Evolutionary conservation across 345 rosid genomes (phyloP).

Genomic region (Hypericum androsaemum): DNA sequence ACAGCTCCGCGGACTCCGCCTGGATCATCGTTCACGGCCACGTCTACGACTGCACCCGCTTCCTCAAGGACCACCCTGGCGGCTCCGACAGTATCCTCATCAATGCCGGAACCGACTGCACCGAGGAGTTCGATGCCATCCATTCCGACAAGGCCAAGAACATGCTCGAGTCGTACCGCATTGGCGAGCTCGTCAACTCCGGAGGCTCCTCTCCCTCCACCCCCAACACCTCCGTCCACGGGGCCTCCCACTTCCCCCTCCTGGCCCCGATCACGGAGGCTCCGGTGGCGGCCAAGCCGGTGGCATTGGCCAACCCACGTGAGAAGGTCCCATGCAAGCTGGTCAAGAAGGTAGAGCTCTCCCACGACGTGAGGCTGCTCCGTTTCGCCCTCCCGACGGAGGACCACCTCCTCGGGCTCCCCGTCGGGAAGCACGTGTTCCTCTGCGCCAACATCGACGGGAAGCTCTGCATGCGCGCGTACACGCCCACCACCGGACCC

Average conservation of each 20-base stretch:
- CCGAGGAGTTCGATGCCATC: constrained; percentile 91
- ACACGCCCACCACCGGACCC: constrained; percentile 60
- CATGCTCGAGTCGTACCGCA: constrained; percentile 61
- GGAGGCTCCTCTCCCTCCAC: constrained; percentile 46
- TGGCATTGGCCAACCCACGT: constrained; percentile 60
- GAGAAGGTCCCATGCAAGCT: constrained; percentile 73
- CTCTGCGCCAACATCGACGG: constrained; percentile 54
- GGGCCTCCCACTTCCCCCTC: constrained; percentile 24
- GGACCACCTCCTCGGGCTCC: constrained; percentile 64
- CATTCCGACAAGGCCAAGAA: constrained; percentile 89
- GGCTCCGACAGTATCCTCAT: constrained; percentile 78
- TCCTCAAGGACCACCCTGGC: constrained; percentile 88
- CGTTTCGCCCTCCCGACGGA: constrained; percentile 60
- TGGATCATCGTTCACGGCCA: constrained; percentile 96
- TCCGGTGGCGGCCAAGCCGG: constrained; percentile 5
- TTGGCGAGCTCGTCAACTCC: constrained; percentile 53
- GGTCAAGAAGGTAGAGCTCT: constrained; percentile 53
- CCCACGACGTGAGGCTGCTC: constrained; percentile 61
- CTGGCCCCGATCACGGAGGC: constrained; percentile 64
- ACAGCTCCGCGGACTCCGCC: constrained; percentile 60
- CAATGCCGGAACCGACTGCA: constrained; percentile 85
- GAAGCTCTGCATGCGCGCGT: constrained; percentile 77
- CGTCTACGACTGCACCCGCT: constrained; percentile 80
- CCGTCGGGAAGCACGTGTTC: constrained; percentile 80
- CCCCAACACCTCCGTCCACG: constrained; percentile 64